Percentiles rank a stretch among this genome's conserved stretches.
These are phyloP conservation scores for Lichtheimia ornata DNA, from an alignment of 371 early-diverging fungal genomes.

Conservation along the genomic window DNA sequence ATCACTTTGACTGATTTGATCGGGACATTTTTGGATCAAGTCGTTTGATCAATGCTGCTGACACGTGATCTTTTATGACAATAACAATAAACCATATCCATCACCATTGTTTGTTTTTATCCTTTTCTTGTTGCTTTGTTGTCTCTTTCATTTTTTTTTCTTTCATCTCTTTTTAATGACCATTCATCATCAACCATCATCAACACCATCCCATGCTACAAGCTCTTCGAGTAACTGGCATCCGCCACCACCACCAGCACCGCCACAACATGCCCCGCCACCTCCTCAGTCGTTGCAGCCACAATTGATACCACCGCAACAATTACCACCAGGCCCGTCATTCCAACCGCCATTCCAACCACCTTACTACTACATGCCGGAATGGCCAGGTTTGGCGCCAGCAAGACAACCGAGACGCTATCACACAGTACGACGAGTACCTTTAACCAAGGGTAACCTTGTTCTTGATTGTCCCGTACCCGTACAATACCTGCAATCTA, in stretches of 20 bases:
- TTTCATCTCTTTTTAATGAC: neutral
- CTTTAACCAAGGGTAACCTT: slow-evolving; percentile 68
- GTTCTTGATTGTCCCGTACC: slow-evolving; percentile 78
- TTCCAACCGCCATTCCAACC: slow-evolving; percentile 1
- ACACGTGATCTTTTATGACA: neutral
- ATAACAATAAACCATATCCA: neutral
- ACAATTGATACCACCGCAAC: neutral
- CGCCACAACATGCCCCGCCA: neutral
- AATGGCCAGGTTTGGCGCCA: slow-evolving; percentile 11
- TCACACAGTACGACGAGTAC: slow-evolving; percentile 36
- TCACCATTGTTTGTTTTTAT: neutral
- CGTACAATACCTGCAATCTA: slow-evolving; percentile 51
- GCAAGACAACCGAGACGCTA: slow-evolving; percentile 21
- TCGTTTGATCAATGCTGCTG: neutral
- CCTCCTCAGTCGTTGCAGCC: neutral
- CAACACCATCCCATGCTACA: neutral
- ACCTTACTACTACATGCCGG: neutral
- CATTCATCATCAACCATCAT: neutral
- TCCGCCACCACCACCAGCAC: neutral
- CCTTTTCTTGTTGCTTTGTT: slow-evolving; percentile 4
- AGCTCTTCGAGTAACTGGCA: too few relatives aligned
- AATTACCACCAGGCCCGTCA: neutral
- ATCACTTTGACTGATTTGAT: slow-evolving; percentile 35
- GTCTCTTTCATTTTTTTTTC: slow-evolving; percentile 1
- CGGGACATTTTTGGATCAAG: slow-evolving; percentile 18